phyloP scores from a whole-genome alignment of 768 basidiomycete genomes.

The Kwoniella heveanensis region DNA sequence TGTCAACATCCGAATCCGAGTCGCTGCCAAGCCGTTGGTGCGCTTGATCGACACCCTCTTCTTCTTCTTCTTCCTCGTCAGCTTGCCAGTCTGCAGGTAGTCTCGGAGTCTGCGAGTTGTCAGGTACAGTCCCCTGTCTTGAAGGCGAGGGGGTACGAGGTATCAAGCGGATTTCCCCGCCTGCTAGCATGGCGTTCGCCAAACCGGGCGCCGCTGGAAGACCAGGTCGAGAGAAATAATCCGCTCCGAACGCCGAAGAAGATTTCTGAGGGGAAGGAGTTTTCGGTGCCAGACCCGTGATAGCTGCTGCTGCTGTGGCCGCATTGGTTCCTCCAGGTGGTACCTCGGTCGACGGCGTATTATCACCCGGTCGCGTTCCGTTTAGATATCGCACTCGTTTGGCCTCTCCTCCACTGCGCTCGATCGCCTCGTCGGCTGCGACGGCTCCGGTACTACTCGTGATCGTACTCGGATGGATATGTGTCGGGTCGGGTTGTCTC shows the following conservation, averaged over 20 bases:
- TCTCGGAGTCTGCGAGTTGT: slow-evolving; percentile 36
- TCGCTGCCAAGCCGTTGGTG: neutral
- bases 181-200: neutral
- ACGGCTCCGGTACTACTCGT: neutral
- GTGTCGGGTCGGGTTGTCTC: neutral
- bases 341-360: slow-evolving; percentile 11
- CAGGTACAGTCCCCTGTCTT: slow-evolving; percentile 35
- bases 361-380: slow-evolving; percentile 15
- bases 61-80: neutral
- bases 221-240: slow-evolving; percentile 18
- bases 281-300: slow-evolving; percentile 12
- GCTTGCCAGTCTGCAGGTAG: slow-evolving; percentile 17
- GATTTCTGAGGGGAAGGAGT: slow-evolving; percentile 36
- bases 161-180: neutral
- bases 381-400: slow-evolving; percentile 19
- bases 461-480: neutral
- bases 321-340: slow-evolving; percentile 3
- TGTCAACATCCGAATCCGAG: neutral
- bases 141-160: slow-evolving; percentile 44
- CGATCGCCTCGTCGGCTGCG: neutral
- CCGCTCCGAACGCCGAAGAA: slow-evolving; percentile 8
- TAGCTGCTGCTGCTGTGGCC: slow-evolving; percentile 1
- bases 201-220: slow-evolving; percentile 5
- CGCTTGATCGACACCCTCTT: neutral
- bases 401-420: slow-evolving; percentile 9